These are phyloP conservation scores for Xylaria acuta DNA, from an alignment of 495 filamentous ascomycete genomes.

Conservation along the genomic window DNA sequence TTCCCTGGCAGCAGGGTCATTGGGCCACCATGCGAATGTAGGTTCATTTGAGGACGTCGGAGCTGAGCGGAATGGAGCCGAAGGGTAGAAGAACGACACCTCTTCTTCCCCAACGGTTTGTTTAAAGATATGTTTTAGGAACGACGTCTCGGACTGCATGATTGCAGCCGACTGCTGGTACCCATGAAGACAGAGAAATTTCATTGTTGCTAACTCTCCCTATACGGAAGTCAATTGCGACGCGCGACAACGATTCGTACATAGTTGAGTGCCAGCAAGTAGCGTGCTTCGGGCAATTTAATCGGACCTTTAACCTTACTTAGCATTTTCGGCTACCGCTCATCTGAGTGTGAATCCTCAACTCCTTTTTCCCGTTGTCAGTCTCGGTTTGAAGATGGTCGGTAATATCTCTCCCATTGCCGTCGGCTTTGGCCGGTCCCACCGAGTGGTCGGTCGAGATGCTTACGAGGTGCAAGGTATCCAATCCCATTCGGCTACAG, in stretches of 20 bases:
- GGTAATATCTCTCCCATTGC: background rate
- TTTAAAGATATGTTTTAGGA: background rate
- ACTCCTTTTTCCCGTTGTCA: background rate
- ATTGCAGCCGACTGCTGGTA: constrained; percentile 14
- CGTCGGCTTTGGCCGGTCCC: background rate
- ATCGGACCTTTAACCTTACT: background rate
- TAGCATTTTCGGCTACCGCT: background rate
- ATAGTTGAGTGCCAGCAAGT: background rate
- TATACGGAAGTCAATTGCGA: background rate
- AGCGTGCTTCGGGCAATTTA: background rate
- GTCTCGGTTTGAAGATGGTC: background rate
- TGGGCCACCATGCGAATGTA: constrained; percentile 9
- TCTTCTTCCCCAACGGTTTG: background rate
- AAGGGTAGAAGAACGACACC: background rate
- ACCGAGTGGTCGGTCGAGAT: background rate
- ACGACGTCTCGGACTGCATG: constrained; percentile 7
- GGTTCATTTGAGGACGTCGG: constrained; percentile 1
- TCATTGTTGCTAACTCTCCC: background rate
- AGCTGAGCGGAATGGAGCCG: background rate
- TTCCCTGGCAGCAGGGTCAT: background rate
- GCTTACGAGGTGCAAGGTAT: background rate
- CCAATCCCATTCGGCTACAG: background rate
- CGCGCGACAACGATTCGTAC: background rate
- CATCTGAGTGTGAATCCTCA: background rate
- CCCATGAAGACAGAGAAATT: constrained; percentile 11